Conservation (phyloP, 2,329 filamentous ascomycete species). For the Sarocladiaceae sp. region DNA sequence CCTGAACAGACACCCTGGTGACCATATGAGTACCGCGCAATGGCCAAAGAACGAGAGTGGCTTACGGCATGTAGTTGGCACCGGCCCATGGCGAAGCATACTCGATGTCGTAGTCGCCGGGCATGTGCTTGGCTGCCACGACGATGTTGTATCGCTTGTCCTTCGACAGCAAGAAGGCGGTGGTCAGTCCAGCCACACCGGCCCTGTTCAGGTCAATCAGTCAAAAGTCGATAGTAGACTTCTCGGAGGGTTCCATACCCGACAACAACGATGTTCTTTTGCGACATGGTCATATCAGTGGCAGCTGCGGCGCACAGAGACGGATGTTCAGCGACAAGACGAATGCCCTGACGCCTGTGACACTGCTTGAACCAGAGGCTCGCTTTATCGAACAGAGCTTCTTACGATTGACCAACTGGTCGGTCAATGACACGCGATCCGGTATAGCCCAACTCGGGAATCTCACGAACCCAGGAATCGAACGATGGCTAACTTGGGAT, state of each 20-base stretch:
- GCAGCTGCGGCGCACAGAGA: too few relatives aligned
- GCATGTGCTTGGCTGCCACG: constrained; percentile 66
- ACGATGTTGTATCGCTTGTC: constrained; percentile 27
- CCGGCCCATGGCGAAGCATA: constrained; percentile 79
- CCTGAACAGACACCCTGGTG: neutral
- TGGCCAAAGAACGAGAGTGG: neutral
- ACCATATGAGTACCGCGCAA: neutral
- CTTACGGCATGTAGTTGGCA: constrained; percentile 65
- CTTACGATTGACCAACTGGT: too few relatives aligned
- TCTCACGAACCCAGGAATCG: too few relatives aligned
- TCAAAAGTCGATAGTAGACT: neutral
- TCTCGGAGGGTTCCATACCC: neutral
- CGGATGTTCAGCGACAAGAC: too few relatives aligned
- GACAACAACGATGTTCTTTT: constrained; percentile 6
- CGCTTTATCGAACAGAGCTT: too few relatives aligned
- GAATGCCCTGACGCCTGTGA: too few relatives aligned
- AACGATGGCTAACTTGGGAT: too few relatives aligned
- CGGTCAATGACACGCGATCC: too few relatives aligned
- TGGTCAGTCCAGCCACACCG: constrained; percentile 34
- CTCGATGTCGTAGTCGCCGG: constrained; percentile 77
- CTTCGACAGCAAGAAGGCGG: constrained; percentile 30
- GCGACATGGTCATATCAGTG: too few relatives aligned
- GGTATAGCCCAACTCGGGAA: too few relatives aligned
- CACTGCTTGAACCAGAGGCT: too few relatives aligned
- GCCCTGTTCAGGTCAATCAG: constrained; percentile 16